Conservation (phyloP, 345 rosid genomes). For the Salix purpurea region DNA sequence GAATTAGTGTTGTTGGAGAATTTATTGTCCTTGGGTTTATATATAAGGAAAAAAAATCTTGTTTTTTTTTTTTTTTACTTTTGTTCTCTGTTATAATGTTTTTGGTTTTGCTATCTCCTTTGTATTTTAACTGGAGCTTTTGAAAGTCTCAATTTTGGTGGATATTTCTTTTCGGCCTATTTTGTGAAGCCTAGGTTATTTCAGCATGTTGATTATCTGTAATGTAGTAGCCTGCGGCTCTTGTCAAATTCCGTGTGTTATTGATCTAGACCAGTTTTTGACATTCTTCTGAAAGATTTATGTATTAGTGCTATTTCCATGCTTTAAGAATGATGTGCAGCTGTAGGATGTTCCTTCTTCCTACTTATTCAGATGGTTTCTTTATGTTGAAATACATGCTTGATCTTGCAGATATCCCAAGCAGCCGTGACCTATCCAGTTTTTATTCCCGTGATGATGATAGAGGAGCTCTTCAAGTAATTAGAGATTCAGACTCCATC, state of each 20-base stretch:
- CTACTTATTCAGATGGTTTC: background rate
- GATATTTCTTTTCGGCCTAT: background rate
- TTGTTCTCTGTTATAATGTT: background rate
- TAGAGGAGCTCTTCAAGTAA: constrained; percentile 38
- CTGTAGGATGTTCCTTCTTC: background rate
- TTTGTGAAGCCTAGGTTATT: background rate
- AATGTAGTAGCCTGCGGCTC: background rate
- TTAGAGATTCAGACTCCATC: constrained; percentile 50
- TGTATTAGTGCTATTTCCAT: background rate
- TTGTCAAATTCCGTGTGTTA: background rate
- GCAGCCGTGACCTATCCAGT: constrained; percentile 39
- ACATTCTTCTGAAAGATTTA: background rate
- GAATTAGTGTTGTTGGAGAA: background rate
- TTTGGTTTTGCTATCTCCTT: background rate
- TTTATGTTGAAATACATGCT: constrained; percentile 11
- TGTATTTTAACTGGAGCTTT: background rate
- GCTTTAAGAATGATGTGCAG: background rate
- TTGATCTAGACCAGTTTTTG: no score
- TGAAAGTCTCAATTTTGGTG: background rate
- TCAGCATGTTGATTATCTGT: background rate
- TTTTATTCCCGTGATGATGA: constrained; percentile 50
- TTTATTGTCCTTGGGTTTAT: background rate
- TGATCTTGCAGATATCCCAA: constrained; percentile 35
- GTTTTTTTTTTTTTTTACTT: background rate
- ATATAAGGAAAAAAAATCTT: background rate